Percentiles rank a stretch among this genome's conserved stretches.
These are phyloP conservation scores for Ambrosiella xylebori DNA, from an alignment of 2,329 filamentous ascomycete species.

Conservation along the genomic window DNA sequence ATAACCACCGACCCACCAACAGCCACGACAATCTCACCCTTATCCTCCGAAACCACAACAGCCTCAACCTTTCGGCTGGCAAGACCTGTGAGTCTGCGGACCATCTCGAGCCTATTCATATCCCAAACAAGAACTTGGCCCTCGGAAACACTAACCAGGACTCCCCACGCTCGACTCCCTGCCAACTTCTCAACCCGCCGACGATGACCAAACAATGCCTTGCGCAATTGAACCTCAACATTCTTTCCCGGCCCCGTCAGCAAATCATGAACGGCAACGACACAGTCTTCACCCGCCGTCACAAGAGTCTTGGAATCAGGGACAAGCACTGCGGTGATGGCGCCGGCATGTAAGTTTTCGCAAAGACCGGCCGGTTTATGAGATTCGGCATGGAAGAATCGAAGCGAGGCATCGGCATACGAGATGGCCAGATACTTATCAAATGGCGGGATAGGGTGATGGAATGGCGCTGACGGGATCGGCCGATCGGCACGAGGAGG, in stretches of 20 bases:
- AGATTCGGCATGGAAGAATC: conserved; percentile 75
- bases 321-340: conserved; percentile 68
- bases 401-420: conserved; percentile 78
- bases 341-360: conserved; percentile 84
- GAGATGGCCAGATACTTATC: conserved; percentile 95
- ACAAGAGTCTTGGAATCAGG: conserved; percentile 82
- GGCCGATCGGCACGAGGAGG: conserved; percentile 66
- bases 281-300: conserved; percentile 83
- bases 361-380: conserved; percentile 74
- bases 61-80: conserved; percentile 45
- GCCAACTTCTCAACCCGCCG: conserved; percentile 66
- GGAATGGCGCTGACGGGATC: conserved; percentile 66
- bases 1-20: conserved; percentile 57
- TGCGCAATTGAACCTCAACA: conserved; percentile 62
- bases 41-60: conserved; percentile 75
- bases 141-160: conserved; percentile 66
- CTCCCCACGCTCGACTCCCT: conserved; percentile 73
- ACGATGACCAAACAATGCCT: conserved; percentile 80
- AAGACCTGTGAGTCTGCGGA: conserved; percentile 47
- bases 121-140: conserved; percentile 86
- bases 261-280: conserved; percentile 69
- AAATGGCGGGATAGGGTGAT: conserved; percentile 76
- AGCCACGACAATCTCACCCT: conserved; percentile 76
- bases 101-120: conserved; percentile 74
- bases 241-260: conserved; percentile 43